Percentiles rank a stretch among this genome's conserved stretches.
Conservation (phyloP, 495 filamentous ascomycete genomes). For the Coniosporium apollinis region DNA sequence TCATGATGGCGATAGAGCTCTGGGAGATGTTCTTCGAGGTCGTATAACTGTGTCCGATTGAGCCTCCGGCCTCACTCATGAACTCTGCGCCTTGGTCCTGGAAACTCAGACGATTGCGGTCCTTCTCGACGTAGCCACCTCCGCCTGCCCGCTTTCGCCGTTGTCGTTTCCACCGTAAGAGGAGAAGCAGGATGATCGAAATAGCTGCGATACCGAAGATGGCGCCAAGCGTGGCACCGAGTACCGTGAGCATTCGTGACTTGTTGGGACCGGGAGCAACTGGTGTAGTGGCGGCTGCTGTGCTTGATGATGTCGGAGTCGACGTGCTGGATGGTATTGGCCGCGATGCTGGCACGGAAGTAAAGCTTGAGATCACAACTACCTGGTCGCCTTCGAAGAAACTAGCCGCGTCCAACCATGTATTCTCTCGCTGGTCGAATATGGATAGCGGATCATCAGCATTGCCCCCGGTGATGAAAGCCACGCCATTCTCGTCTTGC, state of each 20-base stretch:
- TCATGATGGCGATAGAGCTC: slow-evolving; percentile 25
- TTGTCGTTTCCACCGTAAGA: slow-evolving; percentile 44
- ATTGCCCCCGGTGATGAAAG: slow-evolving; percentile 65
- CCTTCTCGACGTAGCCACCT: slow-evolving; percentile 31
- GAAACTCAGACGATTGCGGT: slow-evolving; percentile 39
- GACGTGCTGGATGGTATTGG: slow-evolving; percentile 19
- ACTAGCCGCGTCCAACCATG: slow-evolving; percentile 61
- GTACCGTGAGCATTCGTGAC: slow-evolving; percentile 37
- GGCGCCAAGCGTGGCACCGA: slow-evolving; percentile 66
- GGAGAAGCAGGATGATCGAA: slow-evolving; percentile 48
- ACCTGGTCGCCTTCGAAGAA: slow-evolving; percentile 45
- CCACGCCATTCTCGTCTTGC: slow-evolving; percentile 38
- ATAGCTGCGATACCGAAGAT: slow-evolving; percentile 56
- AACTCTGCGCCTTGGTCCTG: slow-evolving; percentile 44
- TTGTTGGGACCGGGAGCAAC: slow-evolving; percentile 23
- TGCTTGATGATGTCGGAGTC: slow-evolving; percentile 17
- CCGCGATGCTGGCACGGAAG: no score
- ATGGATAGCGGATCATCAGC: slow-evolving; percentile 49
- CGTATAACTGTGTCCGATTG: slow-evolving; percentile 27
- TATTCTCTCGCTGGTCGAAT: slow-evolving; percentile 63
- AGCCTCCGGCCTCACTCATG: slow-evolving; percentile 32
- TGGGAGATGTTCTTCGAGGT: slow-evolving; percentile 17
- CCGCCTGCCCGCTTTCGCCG: slow-evolving; percentile 29
- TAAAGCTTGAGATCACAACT: no score
- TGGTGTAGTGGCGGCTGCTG: slow-evolving; percentile 19